These are phyloP conservation scores for Fusarium siculi DNA, from an alignment of 2,329 filamentous ascomycete genomes.

Conservation along the genomic window DNA sequence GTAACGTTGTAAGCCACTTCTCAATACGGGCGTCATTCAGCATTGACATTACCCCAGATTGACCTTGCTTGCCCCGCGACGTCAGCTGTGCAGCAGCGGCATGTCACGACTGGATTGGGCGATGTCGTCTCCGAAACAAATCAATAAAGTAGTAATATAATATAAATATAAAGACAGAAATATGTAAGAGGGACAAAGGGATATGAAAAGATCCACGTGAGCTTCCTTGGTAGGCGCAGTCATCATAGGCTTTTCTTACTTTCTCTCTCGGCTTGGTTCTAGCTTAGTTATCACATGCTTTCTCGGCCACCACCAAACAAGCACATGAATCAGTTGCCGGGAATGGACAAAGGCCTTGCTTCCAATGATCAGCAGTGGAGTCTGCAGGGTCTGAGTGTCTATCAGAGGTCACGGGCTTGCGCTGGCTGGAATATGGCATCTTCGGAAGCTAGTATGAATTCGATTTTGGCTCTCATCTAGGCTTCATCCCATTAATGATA, in stretches of 20 bases:
- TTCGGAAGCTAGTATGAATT: not conserved
- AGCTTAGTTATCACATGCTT: slow-evolving; percentile 39
- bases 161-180: not conserved
- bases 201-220: slow-evolving; percentile 39
- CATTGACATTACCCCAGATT: slow-evolving; percentile 31
- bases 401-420: not conserved
- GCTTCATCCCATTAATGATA: not conserved
- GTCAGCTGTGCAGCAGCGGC: slow-evolving; percentile 28
- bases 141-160: not conserved
- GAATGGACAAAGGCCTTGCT: not conserved
- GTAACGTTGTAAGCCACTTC: slow-evolving; percentile 37
- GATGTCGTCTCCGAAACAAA: not conserved
- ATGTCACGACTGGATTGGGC: slow-evolving; percentile 4
- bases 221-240: slow-evolving; percentile 32
- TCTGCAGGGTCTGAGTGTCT: not conserved
- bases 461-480: not conserved
- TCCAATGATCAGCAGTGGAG: slow-evolving; percentile 8
- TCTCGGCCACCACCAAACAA: slow-evolving; percentile 9
- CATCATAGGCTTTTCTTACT: slow-evolving; percentile 28
- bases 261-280: slow-evolving; percentile 15
- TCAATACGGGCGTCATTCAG: slow-evolving; percentile 46
- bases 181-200: not conserved
- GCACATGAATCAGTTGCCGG: slow-evolving; percentile 27
- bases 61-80: slow-evolving; percentile 30
- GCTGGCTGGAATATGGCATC: not conserved